phyloP scores from a whole-genome alignment of 2,329 filamentous ascomycete species.

The Epichloe glyceriae region DNA sequence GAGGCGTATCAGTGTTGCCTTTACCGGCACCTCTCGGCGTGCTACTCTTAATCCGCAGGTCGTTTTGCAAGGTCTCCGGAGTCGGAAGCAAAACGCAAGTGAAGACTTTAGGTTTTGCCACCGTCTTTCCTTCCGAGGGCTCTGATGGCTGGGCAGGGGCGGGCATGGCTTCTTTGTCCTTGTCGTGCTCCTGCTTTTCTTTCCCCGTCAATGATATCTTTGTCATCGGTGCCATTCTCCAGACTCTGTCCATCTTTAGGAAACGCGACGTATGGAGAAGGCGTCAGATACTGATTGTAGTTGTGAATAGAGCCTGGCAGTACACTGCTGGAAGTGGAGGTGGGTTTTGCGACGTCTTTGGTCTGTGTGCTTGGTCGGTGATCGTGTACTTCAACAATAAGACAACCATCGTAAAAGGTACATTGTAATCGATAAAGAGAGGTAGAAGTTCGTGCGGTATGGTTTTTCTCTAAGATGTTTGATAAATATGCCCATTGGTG shows the following conservation, averaged over 20 bases:
- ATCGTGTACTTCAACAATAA: constrained; percentile 91
- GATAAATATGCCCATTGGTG: constrained; percentile 72
- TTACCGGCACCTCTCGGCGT: constrained; percentile 45
- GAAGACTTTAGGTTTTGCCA: constrained; percentile 49
- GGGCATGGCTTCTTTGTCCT: constrained; percentile 48
- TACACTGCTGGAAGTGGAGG: constrained; percentile 45
- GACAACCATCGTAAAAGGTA: constrained; percentile 87
- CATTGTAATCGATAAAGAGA: constrained; percentile 56
- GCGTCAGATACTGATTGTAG: constrained; percentile 79
- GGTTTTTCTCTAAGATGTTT: constrained; percentile 64
- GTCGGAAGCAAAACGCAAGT: constrained; percentile 83
- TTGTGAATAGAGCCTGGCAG: constrained; percentile 80
- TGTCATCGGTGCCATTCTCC: constrained; percentile 17
- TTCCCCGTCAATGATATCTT: constrained; percentile 20
- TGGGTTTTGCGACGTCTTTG: constrained; percentile 41
- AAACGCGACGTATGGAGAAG: constrained; percentile 72
- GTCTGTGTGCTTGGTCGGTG: constrained; percentile 54
- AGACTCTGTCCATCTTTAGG: constrained; percentile 42
- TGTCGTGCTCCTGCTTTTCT: constrained; percentile 18
- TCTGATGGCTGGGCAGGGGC: constrained; percentile 36
- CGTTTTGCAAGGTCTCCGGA: constrained; percentile 56
- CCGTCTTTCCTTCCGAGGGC: constrained; percentile 18
- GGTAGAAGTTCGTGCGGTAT: constrained; percentile 82
- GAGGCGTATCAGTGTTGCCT: constrained; percentile 18
- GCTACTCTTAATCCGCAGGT: constrained; percentile 62